phyloP scores from a whole-genome alignment of 2,329 filamentous ascomycete species.

The Trichoderma sp. region DNA sequence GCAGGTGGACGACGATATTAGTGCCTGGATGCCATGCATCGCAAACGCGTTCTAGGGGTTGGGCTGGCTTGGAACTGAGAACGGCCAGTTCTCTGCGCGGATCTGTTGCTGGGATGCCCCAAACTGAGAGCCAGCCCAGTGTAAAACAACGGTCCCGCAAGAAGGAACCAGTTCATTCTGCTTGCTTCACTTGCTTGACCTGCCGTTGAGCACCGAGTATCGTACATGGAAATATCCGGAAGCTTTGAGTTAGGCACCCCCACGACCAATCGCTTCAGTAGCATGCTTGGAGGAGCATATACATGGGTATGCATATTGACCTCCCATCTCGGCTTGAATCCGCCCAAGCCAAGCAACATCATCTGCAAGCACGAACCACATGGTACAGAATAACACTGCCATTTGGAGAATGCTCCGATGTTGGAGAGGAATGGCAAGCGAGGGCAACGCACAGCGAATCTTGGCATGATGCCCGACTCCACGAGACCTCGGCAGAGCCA shows the following conservation, averaged over 20 bases:
- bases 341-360: not conserved
- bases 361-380: not conserved
- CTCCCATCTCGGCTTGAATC: constrained; percentile 7
- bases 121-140: not conserved
- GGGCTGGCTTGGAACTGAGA: not conserved
- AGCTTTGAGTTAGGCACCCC: not conserved
- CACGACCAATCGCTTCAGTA: constrained; percentile 3
- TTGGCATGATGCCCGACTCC: not conserved
- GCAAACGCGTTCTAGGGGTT: not conserved
- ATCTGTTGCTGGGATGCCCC: not conserved
- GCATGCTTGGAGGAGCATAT: not conserved
- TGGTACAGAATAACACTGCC: not conserved
- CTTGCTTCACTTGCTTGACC: not conserved
- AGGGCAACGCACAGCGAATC: not conserved
- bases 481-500: not conserved
- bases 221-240: not conserved
- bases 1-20: not conserved
- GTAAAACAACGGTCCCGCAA: not conserved
- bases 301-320: not conserved
- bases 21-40: not conserved
- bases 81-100: not conserved
- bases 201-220: not conserved
- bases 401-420: not conserved
- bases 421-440: not conserved
- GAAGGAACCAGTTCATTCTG: not conserved